phyloP scores from a whole-genome alignment of 208 protist genomes.

The Blechomonas ayalai region DNA sequence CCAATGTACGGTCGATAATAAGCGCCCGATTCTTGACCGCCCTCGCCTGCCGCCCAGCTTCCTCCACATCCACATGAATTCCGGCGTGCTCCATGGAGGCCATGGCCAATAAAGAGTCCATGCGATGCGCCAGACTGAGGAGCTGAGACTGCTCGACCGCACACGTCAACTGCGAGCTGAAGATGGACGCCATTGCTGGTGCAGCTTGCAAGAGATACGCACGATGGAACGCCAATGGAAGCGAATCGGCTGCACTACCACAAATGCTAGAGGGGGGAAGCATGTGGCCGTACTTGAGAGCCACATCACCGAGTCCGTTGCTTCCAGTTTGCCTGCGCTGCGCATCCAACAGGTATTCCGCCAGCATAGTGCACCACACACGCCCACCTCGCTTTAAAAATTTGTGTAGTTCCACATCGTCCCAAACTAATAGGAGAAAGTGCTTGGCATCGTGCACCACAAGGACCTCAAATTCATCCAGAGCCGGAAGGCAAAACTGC shows the following conservation, averaged over 20 bases:
- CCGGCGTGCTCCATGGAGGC: constrained; percentile 57
- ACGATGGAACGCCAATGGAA: constrained; percentile 61
- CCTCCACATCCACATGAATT: constrained; percentile 62
- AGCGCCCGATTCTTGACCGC: constrained; percentile 37
- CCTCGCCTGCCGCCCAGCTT: constrained; percentile 43
- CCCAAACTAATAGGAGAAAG: constrained; percentile 44
- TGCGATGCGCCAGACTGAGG: constrained; percentile 59
- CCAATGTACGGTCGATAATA: constrained; percentile 49
- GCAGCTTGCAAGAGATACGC: constrained; percentile 33
- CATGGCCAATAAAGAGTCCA: constrained; percentile 79
- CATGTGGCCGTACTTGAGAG: constrained; percentile 44
- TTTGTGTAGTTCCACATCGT: constrained; percentile 41
- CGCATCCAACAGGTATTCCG: constrained; percentile 75
- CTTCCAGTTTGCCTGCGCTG: constrained; percentile 47
- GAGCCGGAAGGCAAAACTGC: constrained; percentile 45
- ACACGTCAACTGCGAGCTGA: constrained; percentile 38
- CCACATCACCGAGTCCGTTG: constrained; percentile 46
- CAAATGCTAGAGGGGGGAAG: constrained; percentile 43
- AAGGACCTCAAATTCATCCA: constrained; percentile 64
- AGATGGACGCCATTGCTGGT: constrained; percentile 33
- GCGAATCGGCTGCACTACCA: constrained; percentile 26
- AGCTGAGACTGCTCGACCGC: constrained; percentile 47
- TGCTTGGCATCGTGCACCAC: constrained; percentile 76
- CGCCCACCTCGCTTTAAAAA: constrained; percentile 74
- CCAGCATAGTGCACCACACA: constrained; percentile 83